Percentiles rank a stretch among this genome's conserved stretches.
phyloP scores from a whole-genome alignment of 345 rosid genomes.

The Dipteronia sinensis region DNA sequence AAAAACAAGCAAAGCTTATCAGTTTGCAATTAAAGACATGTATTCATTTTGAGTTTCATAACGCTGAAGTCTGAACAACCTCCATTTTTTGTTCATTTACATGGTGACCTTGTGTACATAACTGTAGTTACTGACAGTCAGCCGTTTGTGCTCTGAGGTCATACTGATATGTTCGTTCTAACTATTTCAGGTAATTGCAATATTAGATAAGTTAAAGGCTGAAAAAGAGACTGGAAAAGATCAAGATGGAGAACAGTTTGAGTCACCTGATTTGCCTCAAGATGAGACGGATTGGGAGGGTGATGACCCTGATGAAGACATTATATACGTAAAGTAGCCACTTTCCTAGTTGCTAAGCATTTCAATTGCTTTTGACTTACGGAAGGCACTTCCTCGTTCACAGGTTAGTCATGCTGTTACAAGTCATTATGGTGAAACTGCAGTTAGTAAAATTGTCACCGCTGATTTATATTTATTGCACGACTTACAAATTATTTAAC shows the following conservation, averaged over 20 bases:
- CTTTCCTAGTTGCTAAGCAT: neutral
- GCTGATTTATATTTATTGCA: neutral
- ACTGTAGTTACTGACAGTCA: neutral
- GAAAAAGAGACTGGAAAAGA: slow-evolving; percentile 43
- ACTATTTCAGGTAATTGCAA: slow-evolving; percentile 67
- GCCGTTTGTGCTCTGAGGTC: neutral
- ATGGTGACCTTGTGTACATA: neutral
- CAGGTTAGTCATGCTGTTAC: slow-evolving; percentile 24
- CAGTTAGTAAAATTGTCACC: neutral
- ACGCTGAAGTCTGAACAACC: neutral
- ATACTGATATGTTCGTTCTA: slow-evolving; percentile 12
- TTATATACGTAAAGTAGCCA: slow-evolving; percentile 71
- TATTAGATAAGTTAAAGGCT: slow-evolving; percentile 75
- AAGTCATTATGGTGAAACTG: neutral
- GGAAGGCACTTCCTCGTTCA: neutral
- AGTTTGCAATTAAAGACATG: neutral
- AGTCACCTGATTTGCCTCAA: slow-evolving; percentile 38
- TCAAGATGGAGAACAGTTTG: slow-evolving; percentile 32
- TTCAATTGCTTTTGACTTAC: neutral
- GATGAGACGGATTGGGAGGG: slow-evolving; percentile 61
- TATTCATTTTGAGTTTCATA: neutral
- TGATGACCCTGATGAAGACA: slow-evolving; percentile 73
- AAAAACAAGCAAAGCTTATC: neutral
- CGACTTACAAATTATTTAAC: neutral
- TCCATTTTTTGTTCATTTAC: neutral